Base-by-base conservation (phyloP, 2,329 filamentous ascomycete species). In the Aspergillus novofumigatus region DNA sequence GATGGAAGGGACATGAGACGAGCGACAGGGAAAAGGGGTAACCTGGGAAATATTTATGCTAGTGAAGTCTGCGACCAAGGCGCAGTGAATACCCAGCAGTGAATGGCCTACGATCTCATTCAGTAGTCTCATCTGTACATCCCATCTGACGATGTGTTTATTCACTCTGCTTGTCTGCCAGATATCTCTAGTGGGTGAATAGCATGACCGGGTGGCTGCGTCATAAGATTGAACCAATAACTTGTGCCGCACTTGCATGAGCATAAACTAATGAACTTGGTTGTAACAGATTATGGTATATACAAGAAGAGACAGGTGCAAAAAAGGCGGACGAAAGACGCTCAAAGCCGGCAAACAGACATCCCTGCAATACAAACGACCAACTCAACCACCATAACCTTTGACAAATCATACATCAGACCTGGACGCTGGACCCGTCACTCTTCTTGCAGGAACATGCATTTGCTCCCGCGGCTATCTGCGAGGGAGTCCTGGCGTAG, bases 401-500 rank as follows among this genome's bases (percentile, higher is more conserved):
- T n/a, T 38, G 14, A 9, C 17, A 25, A n/a, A 25, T 65, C 50
- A 73, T 17, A 51, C 72, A 11, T 67, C 52, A 77, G 55, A 77
- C 74, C 53, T 61, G 54, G 20, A 73, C 69, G 59, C 76, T 78
- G 3, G 71, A 71, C 6, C 72, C 73, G 70, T 72, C 71, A 59
- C 52, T 68, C 65, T 73, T 75, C 62, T 72, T 71, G 41, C 69
- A 69, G 9, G 62, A 63, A 61, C 73, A 76, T 1, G 66, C 52
- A 65, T 56, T 69, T 58, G 62, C 70, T 1, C 77, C 75, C 26
- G 79, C 78, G 14, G 78, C 79, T 4, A 89, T 77, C 71, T 91
- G 86, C 64, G 85, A 90, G 1, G 91, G 90, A 28, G 88, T 88
- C 63, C 82, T 84, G 45, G 83, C 84, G 72, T 86, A 93, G 66